Evolutionary conservation across 2,329 filamentous ascomycete genomes (phyloP), one percentile per base, ranked within the genome.

Genomic region (Lasiodiplodia hormozganensis): DNA sequence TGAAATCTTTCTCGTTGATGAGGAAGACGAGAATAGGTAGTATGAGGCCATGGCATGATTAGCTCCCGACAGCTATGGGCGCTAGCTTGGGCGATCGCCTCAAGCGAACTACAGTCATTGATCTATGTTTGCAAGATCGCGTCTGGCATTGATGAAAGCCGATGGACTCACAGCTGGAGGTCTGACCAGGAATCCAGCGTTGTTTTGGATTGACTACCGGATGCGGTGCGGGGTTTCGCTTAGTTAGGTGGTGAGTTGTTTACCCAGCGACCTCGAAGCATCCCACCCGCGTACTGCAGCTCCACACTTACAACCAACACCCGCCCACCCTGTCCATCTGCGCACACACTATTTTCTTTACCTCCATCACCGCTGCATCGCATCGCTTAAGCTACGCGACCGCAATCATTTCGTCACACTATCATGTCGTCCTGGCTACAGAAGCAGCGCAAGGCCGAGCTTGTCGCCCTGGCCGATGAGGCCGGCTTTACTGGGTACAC

Each of bases 391-490:
- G 60, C 62, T 31, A 57, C 67, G 67, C 67, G 67, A 65, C 54
- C 18, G 38, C 25, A 57, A 28, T 21, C 43, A 34, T 52, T n/a
- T 18, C 25, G 53, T 21, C 28, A 18, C 11, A 47, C 74, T 74
- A 86, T 78, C 74, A 92, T 92, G 89, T 88, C 89, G 70, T 88
- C 89, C 74, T 97, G 92, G 88, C 86, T 97, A 78, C 87, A 90
- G 80, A 86, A 87, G 79, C 92, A 96, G 86, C 90, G 92, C 84
- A 97, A 97, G 86, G 86, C 85, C 74, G 92, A 95, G 72, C 87
- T 97, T 68, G 80, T 88, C 74, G 90, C 92, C 71, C 85, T 96
- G 70, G 92, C 93, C 69, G 87, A 92, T 72, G 82, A 85, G 57
- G 86, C 92, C 70, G 90, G 90, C 69, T 83, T 95, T 67, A 85